These are phyloP conservation scores for Sporisorium scitamineum DNA, from an alignment of 1,284 basidiomycete species.

Conservation along the genomic window DNA sequence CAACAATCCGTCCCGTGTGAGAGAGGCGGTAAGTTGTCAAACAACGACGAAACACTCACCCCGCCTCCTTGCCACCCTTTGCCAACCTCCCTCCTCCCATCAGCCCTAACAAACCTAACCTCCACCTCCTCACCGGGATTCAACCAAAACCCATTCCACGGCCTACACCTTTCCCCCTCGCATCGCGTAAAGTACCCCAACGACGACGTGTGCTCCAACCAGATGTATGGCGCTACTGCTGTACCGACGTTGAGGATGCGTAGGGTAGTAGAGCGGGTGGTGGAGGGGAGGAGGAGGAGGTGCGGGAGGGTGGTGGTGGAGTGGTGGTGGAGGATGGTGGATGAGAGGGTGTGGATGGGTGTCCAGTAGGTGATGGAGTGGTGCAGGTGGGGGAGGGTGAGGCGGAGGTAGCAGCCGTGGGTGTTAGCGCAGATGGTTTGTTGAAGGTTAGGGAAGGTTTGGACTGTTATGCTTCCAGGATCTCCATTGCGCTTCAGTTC, in stretches of 20 bases:
- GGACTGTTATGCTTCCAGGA: slow-evolving; percentile 5
- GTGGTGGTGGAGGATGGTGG: slow-evolving; percentile 1
- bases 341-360: neutral
- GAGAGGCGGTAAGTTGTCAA: slow-evolving; percentile 16
- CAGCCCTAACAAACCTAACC: slow-evolving; percentile 2
- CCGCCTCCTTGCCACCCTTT: neutral
- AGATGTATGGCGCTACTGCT: slow-evolving; percentile 69
- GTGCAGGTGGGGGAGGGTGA: slow-evolving; percentile 1
- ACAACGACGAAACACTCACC: slow-evolving; percentile 19
- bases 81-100: neutral
- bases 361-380: slow-evolving; percentile 3
- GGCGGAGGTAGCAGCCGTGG: slow-evolving; percentile 14
- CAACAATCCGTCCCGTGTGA: too few relatives aligned
- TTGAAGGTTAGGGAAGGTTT: neutral
- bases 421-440: neutral
- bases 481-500: neutral
- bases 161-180: neutral
- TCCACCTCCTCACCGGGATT: slow-evolving; percentile 12
- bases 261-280: neutral
- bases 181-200: slow-evolving; percentile 72
- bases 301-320: neutral
- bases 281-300: neutral
- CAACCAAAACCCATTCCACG: slow-evolving; percentile 33
- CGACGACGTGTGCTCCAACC: slow-evolving; percentile 74
- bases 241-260: slow-evolving; percentile 16